Base-by-base conservation (phyloP, 2,329 filamentous ascomycete species). In the Monosporascus sp. region DNA sequence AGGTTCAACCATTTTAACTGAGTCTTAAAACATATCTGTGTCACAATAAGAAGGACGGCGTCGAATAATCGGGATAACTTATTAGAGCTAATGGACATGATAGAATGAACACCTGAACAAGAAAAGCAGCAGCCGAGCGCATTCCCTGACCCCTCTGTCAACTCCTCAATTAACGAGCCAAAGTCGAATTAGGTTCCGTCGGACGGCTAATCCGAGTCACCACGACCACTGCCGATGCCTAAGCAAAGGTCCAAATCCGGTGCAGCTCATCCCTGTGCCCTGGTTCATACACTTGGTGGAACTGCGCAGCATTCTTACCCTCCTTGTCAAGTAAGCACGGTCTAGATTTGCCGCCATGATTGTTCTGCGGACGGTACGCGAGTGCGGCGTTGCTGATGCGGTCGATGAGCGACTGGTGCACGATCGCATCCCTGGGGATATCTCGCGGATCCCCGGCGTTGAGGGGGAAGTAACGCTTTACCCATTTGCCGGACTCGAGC, bases 321-420 rank as follows among this genome's bases (percentile, higher is more conserved):
- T 25, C 22, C 20, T 46, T n/a, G 25, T 46, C 43, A 17, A 46
- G 43, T 8, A 46, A 15, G n/a, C 43, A 46, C 7, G 20, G 43
- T 4, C 3, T 27, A 7, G 43, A 18, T 1, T 5, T 17, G 0
- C 61, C 65, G 51, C 65, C 64, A 37, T 67, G 70, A 55, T 73
- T 71, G 52, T 73, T 69, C 7, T n/a, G 17, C 0, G 71, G 66
- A 7, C 51, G 50, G 55, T 73, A 70, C 0, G 51, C 50, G 24
- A 46, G 43, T 1, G 52, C 2, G 48, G 68, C 57, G 18, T 69
- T 62, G 3, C 54, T 49, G 24, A 74, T 59, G 20, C 71, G 62
- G 61, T 66, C 68, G 6, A 71, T 31, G 3, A 73, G 53, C 14
- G 70, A 72, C 48, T 69, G 68, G 37, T 75, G 72, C 0, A 75